Evolutionary conservation across 2,329 filamentous ascomycete genomes (phyloP).

Genomic region (Diaporthe sp.): DNA sequence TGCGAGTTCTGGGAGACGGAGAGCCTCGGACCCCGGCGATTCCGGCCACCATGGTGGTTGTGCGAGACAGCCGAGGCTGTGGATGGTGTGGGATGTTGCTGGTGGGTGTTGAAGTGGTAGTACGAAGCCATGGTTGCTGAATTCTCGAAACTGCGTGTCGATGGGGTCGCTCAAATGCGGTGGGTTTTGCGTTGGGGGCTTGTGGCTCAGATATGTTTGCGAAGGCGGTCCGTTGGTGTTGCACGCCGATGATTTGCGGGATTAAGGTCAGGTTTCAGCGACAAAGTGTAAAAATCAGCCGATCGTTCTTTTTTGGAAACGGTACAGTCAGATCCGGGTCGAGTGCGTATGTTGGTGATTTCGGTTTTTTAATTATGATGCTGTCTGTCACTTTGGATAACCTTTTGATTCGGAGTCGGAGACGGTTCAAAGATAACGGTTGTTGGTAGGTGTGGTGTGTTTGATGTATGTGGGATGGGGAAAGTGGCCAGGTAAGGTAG

Average conservation of each 20-base stretch:
- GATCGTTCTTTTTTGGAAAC: background rate
- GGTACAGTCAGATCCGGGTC: slow-evolving; percentile 3
- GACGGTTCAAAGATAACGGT: background rate
- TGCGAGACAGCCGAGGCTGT: slow-evolving; percentile 72
- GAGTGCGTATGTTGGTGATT: too few relatives aligned
- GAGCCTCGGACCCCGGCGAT: slow-evolving; percentile 85
- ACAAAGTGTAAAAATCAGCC: slow-evolving; percentile 33
- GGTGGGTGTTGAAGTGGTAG: slow-evolving; percentile 73
- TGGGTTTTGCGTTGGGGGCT: slow-evolving; percentile 12
- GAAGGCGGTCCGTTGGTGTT: background rate
- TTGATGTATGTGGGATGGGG: slow-evolving; percentile 27
- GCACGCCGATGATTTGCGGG: slow-evolving; percentile 35
- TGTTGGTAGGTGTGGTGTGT: slow-evolving; percentile 1
- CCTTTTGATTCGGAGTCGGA: slow-evolving; percentile 9
- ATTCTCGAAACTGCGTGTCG: background rate
- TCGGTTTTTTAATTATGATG: slow-evolving; percentile 9
- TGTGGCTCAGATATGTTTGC: slow-evolving; percentile 14
- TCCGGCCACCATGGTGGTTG: slow-evolving; percentile 86
- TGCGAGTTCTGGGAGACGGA: slow-evolving; percentile 81
- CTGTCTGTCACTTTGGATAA: background rate
- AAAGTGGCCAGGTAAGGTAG: slow-evolving; percentile 29
- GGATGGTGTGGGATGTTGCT: slow-evolving; percentile 69
- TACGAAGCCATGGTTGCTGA: slow-evolving; percentile 69
- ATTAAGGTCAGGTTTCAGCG: slow-evolving; percentile 28
- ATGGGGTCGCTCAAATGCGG: background rate